Evolutionary conservation across 768 basidiomycete species (phyloP).

Genomic region (Rhodotorula paludigena): DNA sequence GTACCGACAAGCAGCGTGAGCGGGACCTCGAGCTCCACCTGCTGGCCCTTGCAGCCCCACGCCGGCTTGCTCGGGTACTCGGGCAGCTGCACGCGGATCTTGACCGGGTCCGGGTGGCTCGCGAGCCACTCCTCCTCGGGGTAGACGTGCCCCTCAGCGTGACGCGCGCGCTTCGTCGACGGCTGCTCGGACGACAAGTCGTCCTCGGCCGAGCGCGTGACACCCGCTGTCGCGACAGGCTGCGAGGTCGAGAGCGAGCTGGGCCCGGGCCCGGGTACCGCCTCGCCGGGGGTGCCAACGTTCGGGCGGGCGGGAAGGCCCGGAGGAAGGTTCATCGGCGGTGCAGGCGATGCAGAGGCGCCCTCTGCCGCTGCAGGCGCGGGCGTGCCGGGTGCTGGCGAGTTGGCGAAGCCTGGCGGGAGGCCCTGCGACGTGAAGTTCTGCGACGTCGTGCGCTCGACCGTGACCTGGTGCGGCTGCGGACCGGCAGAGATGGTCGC

Average conservation of each 20-base stretch:
- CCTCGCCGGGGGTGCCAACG: conserved; percentile 57
- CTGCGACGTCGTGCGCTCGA: conserved; percentile 29
- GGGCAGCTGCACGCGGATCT: conserved; percentile 77
- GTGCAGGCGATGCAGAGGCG: too few species aligned
- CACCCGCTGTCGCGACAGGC: neutral
- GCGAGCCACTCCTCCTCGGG: conserved; percentile 56
- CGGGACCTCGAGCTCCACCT: conserved; percentile 75
- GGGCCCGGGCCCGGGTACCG: conserved; percentile 25
- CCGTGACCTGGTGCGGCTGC: conserved; percentile 62
- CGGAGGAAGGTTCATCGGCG: conserved; percentile 44
- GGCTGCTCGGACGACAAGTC: conserved; percentile 70
- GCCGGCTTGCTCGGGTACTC: conserved; percentile 76
- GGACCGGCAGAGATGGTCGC: conserved; percentile 87
- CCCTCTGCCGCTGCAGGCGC: conserved; percentile 57
- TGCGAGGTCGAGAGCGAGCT: conserved; percentile 1
- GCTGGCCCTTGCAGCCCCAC: conserved; percentile 81
- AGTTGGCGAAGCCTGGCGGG: conserved; percentile 50
- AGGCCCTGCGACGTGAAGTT: conserved; percentile 49
- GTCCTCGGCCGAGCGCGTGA: conserved; percentile 35
- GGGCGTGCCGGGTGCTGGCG: conserved; percentile 57
- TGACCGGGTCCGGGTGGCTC: conserved; percentile 62
- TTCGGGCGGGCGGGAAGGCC: conserved; percentile 67
- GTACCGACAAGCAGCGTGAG: conserved; percentile 79
- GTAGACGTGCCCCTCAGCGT: conserved; percentile 76
- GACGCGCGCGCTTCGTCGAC: conserved; percentile 80